Conservation (phyloP, 805 yeast species). For the Debaryomyces tyrocola region DNA sequence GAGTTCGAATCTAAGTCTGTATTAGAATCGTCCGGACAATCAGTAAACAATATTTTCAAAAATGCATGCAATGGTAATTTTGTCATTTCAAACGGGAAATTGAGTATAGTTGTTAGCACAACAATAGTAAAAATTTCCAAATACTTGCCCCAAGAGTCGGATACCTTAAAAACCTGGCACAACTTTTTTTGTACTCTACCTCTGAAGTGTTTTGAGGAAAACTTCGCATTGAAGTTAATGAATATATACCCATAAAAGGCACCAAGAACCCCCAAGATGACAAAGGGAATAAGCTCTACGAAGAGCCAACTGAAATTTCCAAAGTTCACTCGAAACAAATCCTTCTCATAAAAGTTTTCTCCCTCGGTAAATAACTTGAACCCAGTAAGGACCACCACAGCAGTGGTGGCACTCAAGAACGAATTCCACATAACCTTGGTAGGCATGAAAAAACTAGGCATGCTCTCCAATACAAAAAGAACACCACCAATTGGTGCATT, state of each 20-base stretch:
- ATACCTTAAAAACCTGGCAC: constrained; percentile 17
- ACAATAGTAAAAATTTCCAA: constrained; percentile 53
- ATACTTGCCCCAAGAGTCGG: constrained; percentile 24
- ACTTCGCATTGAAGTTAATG: constrained; percentile 44
- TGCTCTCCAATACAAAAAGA: constrained; percentile 68
- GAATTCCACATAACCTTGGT: constrained; percentile 78
- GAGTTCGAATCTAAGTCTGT: constrained; percentile 13
- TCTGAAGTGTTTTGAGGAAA: constrained; percentile 33
- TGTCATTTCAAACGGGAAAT: constrained; percentile 56
- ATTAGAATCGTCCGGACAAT: constrained; percentile 43
- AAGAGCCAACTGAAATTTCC: constrained; percentile 72
- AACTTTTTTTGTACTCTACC: constrained; percentile 19
- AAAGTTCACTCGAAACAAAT: constrained; percentile 59
- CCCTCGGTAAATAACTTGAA: constrained; percentile 42
- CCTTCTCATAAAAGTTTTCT: constrained; percentile 43
- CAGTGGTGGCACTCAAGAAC: constrained; percentile 75
- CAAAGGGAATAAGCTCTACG: constrained; percentile 70
- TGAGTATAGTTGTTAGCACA: constrained; percentile 50
- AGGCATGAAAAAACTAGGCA: constrained; percentile 62
- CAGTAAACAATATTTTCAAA: constrained; percentile 65
- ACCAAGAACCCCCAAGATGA: constrained; percentile 68
- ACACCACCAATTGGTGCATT: constrained; percentile 90
- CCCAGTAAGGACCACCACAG: constrained; percentile 57
- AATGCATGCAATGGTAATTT: constrained; percentile 55
- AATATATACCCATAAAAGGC: constrained; percentile 63